These are phyloP conservation scores for Casaregolazyma lundiana DNA, from an alignment of 1,139 yeast species.

Conservation along the genomic window DNA sequence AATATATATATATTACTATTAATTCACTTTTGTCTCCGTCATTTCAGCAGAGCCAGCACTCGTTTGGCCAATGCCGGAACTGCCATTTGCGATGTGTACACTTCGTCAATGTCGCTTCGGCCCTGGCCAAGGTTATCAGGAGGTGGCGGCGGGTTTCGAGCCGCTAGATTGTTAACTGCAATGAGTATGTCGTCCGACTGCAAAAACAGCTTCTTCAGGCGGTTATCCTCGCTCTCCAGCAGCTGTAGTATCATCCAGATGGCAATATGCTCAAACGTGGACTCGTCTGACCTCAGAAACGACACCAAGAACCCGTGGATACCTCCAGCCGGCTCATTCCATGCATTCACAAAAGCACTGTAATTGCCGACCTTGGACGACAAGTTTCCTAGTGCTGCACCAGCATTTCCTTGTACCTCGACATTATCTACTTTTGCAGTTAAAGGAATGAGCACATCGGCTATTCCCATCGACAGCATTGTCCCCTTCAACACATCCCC, in stretches of 20 bases:
- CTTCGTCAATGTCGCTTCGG: slow-evolving; percentile 20
- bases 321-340: slow-evolving; percentile 82
- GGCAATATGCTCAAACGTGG: slow-evolving; percentile 98
- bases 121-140: slow-evolving; percentile 16
- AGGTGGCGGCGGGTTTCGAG: slow-evolving; percentile 21
- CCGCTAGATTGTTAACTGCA: slow-evolving; percentile 34
- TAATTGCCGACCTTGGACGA: slow-evolving; percentile 87
- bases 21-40: slow-evolving; percentile 3
- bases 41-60: slow-evolving; percentile 27
- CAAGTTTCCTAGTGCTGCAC: slow-evolving; percentile 94
- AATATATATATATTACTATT: slow-evolving; percentile 8
- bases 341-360: slow-evolving; percentile 69
- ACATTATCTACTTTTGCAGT: slow-evolving; percentile 77
- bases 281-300: slow-evolving; percentile 77
- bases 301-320: slow-evolving; percentile 77
- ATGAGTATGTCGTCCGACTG: slow-evolving; percentile 33
- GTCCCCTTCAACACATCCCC: slow-evolving; percentile 93
- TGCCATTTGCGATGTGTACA: slow-evolving; percentile 33
- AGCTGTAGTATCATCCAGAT: slow-evolving; percentile 94
- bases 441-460: slow-evolving; percentile 85
- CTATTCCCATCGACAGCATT: slow-evolving; percentile 75
- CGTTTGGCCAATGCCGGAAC: slow-evolving; percentile 35
- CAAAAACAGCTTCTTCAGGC: slow-evolving; percentile 42
- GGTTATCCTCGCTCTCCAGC: slow-evolving; percentile 77
- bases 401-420: slow-evolving; percentile 97